These are phyloP conservation scores for Russula sp. DNA, from an alignment of 768 basidiomycete genomes.

Conservation along the genomic window DNA sequence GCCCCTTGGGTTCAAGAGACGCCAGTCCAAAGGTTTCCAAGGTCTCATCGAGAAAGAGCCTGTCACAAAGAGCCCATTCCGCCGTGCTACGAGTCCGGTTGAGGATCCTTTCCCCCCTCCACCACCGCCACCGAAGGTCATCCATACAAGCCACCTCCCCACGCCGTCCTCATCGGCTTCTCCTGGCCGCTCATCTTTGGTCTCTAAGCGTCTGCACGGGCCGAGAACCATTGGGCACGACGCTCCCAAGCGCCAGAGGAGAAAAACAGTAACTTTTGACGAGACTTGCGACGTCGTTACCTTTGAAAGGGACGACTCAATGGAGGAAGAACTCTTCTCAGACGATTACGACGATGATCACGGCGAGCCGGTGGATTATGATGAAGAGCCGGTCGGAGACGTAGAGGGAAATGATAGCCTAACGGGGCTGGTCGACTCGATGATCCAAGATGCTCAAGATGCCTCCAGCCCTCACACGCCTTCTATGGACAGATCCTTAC, in stretches of 20 bases:
- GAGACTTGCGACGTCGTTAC: slow-evolving; percentile 79
- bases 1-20: slow-evolving; percentile 63
- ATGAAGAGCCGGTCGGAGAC: slow-evolving; percentile 20
- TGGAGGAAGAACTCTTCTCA: slow-evolving; percentile 39
- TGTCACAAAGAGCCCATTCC: slow-evolving; percentile 81
- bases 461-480: slow-evolving; percentile 40
- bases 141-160: slow-evolving; percentile 20
- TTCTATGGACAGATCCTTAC: slow-evolving; percentile 34
- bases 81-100: slow-evolving; percentile 27
- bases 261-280: slow-evolving; percentile 78
- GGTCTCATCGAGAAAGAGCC: slow-evolving; percentile 69
- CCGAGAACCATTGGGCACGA: slow-evolving; percentile 49
- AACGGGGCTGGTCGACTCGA: slow-evolving; percentile 65
- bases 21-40: slow-evolving; percentile 70
- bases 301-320: slow-evolving; percentile 56
- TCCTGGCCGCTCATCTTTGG: slow-evolving; percentile 60
- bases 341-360: slow-evolving; percentile 31
- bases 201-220: slow-evolving; percentile 68
- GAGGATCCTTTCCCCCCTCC: slow-evolving; percentile 29
- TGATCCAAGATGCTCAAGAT: slow-evolving; percentile 46
- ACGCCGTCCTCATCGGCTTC: slow-evolving; percentile 35
- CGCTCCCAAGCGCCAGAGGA: slow-evolving; percentile 38
- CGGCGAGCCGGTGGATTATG: slow-evolving; percentile 13
- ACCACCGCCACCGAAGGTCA: slow-evolving; percentile 13
- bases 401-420: slow-evolving; percentile 47